Evolutionary conservation across 2,329 filamentous ascomycete genomes (phyloP).

Genomic region (Coleophoma cylindrospora): DNA sequence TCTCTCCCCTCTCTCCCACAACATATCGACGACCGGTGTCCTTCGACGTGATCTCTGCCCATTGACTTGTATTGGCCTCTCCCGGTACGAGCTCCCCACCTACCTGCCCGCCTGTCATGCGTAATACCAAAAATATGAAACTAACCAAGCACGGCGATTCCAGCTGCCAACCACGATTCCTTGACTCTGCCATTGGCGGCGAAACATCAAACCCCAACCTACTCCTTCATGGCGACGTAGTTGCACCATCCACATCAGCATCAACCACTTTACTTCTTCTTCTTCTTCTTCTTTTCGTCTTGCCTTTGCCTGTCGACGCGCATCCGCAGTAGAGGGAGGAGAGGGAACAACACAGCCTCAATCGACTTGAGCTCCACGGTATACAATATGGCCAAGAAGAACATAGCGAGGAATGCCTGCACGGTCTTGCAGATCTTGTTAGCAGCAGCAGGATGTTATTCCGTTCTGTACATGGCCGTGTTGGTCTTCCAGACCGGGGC

Average conservation of each 20-base stretch:
- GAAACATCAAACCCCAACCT: background rate
- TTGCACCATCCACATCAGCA: background rate
- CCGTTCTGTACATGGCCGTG: slow-evolving; percentile 19
- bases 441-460: slow-evolving; percentile 20
- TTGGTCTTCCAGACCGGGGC: slow-evolving; percentile 19
- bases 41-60: too few relatives aligned
- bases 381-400: slow-evolving; percentile 23
- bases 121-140: background rate
- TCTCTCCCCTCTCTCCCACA: too few relatives aligned
- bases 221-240: background rate
- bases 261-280: too few relatives aligned
- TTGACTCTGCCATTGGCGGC: background rate
- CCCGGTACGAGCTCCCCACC: background rate
- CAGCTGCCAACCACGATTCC: background rate
- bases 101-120: background rate
- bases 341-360: background rate
- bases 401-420: slow-evolving; percentile 15
- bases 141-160: background rate
- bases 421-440: slow-evolving; percentile 23
- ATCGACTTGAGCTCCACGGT: background rate
- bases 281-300: too few relatives aligned
- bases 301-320: too few relatives aligned
- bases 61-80: too few relatives aligned
- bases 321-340: background rate
- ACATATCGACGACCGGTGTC: too few relatives aligned